Base-by-base conservation (phyloP, 208 protist genomes). In the Naegleria lovaniensis region DNA sequence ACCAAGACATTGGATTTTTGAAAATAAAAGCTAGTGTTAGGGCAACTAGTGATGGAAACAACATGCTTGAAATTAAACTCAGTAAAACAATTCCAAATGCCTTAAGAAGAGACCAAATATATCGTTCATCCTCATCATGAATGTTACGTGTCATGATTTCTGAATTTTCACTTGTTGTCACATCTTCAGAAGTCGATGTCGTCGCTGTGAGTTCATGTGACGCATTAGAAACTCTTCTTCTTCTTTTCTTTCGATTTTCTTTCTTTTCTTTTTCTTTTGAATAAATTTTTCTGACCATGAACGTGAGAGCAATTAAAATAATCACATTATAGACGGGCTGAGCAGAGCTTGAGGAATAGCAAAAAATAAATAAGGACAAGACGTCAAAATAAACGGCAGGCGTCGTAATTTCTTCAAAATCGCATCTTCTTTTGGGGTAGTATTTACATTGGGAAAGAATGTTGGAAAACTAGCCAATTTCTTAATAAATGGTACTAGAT, bases 1-100 rank as follows among this genome's bases (percentile, higher is more conserved):
- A 67, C 55, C 55, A 67, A 67, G 55, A 67, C 55, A 67, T 67
- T 67, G 55, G 55, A 67, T 67, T 67, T 67, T 67, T 67, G 55
- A 67, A 67, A 67, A 67, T 15, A 67, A 29, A 67, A 29, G 55
- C 22, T 0, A 67, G 22, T 29, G 55, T 67, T 29, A 67, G 55
- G 19, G 55, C 55, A 67, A 67, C 55, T 29, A 67, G 55, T 19
- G 55, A 67, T 22, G 55, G 55, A 67, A 67, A 67, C 0, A 67
- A 2, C 55, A 67, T 29, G 22, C 55, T 67, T 67, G 55, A 67
- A 67, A 67, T 67, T 1, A 67, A 13, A 29, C 19, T 29, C 11
- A 67, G 55, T 29, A 67, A 67, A 67, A 67, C 55, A 67, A 67
- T 67, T 67, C 55, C 55, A 67, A 67, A 67, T 29, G 55, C 55